Conservation (phyloP, 2,329 filamentous ascomycete genomes). For the Hypoxylon sp. region DNA sequence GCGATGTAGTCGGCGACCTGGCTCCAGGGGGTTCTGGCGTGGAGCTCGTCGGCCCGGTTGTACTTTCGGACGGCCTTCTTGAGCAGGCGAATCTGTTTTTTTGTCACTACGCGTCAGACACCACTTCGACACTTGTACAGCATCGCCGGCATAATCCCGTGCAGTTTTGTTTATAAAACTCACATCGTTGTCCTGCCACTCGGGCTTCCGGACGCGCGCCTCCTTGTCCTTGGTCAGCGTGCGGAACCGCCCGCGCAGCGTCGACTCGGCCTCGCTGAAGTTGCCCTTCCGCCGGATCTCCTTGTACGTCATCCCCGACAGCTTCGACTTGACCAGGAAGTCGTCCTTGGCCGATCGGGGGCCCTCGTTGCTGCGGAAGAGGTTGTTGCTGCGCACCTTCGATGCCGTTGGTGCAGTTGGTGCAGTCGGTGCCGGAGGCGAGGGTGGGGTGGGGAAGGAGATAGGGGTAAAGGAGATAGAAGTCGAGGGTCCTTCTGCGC, state of each 20-base stretch:
- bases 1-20: slow-evolving; percentile 63
- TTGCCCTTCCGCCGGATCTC: slow-evolving; percentile 65
- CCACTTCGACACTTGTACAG: too few species aligned
- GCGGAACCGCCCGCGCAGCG: slow-evolving; percentile 73
- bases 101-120: background rate
- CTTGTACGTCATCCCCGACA: slow-evolving; percentile 68
- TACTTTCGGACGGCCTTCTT: slow-evolving; percentile 53
- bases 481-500: slow-evolving; percentile 1
- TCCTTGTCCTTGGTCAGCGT: slow-evolving; percentile 70
- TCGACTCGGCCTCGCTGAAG: slow-evolving; percentile 74
- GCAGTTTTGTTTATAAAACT: too few species aligned
- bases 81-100: slow-evolving; percentile 57
- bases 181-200: slow-evolving; percentile 71
- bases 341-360: slow-evolving; percentile 52
- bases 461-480: too few species aligned
- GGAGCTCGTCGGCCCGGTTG: slow-evolving; percentile 42
- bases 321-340: slow-evolving; percentile 63
- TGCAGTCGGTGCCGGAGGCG: background rate
- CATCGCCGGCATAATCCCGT: too few species aligned
- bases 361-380: slow-evolving; percentile 1
- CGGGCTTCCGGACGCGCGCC: slow-evolving; percentile 70
- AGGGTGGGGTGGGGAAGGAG: background rate
- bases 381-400: background rate
- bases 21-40: slow-evolving; percentile 63
- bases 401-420: background rate